A percentile compares a stretch with the other conserved stretches of the same genome.
These are phyloP conservation scores for Cytospora piceae DNA, from an alignment of 2,329 filamentous ascomycete species.

Conservation along the genomic window DNA sequence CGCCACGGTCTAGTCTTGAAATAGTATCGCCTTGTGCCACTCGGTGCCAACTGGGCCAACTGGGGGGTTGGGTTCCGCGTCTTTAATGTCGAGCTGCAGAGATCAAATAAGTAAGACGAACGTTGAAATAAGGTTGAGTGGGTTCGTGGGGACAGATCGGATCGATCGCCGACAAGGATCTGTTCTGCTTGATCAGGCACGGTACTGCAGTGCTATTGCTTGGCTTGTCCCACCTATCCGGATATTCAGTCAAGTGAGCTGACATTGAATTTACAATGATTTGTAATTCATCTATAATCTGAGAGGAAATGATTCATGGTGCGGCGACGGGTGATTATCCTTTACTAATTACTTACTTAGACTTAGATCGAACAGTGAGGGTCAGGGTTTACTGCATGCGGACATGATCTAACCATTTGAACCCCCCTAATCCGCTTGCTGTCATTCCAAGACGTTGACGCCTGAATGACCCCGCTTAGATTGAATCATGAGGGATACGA, in stretches of 20 bases:
- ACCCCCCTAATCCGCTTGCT: neutral
- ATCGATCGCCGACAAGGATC: conserved; percentile 1
- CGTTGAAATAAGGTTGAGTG: conserved; percentile 13
- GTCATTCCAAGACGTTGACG: neutral
- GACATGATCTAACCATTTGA: neutral
- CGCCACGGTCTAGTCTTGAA: neutral
- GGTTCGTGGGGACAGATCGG: conserved; percentile 5
- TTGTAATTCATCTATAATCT: neutral
- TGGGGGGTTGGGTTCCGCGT: neutral
- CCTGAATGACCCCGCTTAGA: neutral
- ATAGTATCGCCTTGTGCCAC: neutral
- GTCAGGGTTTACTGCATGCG: neutral
- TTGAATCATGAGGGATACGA: neutral
- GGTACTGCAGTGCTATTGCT: neutral
- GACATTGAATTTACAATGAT: neutral
- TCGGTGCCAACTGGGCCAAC: neutral
- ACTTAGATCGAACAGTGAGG: neutral
- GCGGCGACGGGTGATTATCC: neutral
- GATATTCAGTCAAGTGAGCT: neutral
- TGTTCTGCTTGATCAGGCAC: neutral
- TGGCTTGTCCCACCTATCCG: neutral
- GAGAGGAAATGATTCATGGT: neutral
- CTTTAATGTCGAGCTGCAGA: neutral
- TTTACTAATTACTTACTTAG: neutral
- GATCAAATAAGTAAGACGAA: neutral